A percentile compares a stretch with the other conserved stretches of the same genome.
These are phyloP conservation scores for Colletotrichum coccodes DNA, from an alignment of 2,329 filamentous ascomycete genomes.

Conservation along the genomic window DNA sequence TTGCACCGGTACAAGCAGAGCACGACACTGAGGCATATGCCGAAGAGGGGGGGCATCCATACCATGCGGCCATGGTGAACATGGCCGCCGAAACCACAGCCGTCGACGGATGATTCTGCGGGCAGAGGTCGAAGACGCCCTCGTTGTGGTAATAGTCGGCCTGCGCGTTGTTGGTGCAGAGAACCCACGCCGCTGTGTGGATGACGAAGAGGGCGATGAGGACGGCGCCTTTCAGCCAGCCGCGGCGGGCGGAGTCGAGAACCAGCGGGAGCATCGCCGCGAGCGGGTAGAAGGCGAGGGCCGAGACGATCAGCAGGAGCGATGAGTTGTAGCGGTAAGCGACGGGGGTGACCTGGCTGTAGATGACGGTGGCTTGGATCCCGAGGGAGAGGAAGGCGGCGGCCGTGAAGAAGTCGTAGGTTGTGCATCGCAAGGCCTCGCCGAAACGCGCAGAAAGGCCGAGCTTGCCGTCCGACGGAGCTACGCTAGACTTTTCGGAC, in stretches of 20 bases:
- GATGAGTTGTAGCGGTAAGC: not conserved
- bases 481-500: not conserved
- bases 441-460: not conserved
- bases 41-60: constrained; percentile 32
- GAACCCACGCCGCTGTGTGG: constrained; percentile 16
- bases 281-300: constrained; percentile 12
- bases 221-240: constrained; percentile 12
- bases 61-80: constrained; percentile 29
- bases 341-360: not conserved
- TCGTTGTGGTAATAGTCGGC: not conserved
- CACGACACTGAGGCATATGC: constrained; percentile 16
- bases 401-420: constrained; percentile 16
- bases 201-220: constrained; percentile 3
- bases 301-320: constrained; percentile 17
- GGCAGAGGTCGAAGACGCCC: not conserved
- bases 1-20: constrained; percentile 30
- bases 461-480: not conserved
- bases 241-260: not conserved
- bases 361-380: constrained; percentile 8
- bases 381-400: constrained; percentile 19
- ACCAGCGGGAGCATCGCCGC: constrained; percentile 24
- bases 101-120: not conserved
- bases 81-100: constrained; percentile 11
- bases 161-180: constrained; percentile 17
- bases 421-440: constrained; percentile 8